phyloP scores from a whole-genome alignment of 208 protist genomes.

The Leishmania tarentolae region DNA sequence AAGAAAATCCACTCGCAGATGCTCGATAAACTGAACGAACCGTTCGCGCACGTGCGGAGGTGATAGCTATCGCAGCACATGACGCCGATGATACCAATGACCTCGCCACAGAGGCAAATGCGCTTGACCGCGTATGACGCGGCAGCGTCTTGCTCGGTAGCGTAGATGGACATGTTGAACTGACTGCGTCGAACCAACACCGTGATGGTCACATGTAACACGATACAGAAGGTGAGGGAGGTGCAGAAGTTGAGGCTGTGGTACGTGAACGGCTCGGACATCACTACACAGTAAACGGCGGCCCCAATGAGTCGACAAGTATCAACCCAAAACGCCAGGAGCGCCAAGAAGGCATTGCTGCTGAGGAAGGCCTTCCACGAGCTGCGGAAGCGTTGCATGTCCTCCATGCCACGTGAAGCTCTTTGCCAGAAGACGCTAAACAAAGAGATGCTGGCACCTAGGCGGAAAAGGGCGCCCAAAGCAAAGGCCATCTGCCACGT shows the following conservation, averaged over 20 bases:
- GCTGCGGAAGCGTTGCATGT: conserved; percentile 38
- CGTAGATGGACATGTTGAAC: conserved; percentile 65
- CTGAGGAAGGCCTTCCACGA: conserved; percentile 34
- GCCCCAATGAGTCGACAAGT: conserved; percentile 45
- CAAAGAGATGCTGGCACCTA: conserved; percentile 49
- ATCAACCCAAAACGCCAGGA: conserved; percentile 58
- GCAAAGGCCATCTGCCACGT: conserved; percentile 66
- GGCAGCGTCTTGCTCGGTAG: conserved; percentile 38
- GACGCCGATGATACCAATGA: conserved; percentile 37
- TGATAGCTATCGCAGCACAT: conserved; percentile 61
- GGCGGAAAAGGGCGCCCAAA: conserved; percentile 56
- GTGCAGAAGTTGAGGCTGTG: conserved; percentile 69
- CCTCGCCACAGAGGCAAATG: conserved; percentile 48
- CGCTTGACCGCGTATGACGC: conserved; percentile 50
- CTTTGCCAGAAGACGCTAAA: conserved; percentile 73
- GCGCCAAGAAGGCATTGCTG: conserved; percentile 53
- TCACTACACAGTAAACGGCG: conserved; percentile 58
- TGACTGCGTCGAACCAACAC: conserved; percentile 48
- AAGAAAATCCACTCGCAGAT: conserved; percentile 78
- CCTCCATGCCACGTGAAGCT: conserved; percentile 43
- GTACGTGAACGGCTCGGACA: conserved; percentile 58
- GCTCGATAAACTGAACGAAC: conserved; percentile 65
- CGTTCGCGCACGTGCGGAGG: conserved; percentile 57
- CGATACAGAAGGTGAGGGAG: conserved; percentile 63
- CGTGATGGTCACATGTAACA: conserved; percentile 46